Conservation (phyloP, 129 eudicot species). For the Tagetes patula region DNA sequence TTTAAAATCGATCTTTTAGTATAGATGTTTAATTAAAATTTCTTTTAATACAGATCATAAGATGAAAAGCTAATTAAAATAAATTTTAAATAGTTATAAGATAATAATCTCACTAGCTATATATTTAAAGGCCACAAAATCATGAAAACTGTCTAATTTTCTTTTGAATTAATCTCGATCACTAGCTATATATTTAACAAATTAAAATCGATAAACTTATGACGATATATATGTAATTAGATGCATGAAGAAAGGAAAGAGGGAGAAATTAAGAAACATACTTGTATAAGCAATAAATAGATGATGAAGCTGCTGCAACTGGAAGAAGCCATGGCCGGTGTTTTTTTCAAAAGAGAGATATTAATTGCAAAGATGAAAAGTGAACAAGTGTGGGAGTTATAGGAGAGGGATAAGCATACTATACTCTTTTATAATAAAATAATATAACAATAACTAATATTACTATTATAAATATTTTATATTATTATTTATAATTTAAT, state of each 20-base stretch:
- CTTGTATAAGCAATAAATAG: constrained; percentile 43
- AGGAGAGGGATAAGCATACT: constrained; percentile 13
- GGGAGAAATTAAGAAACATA: constrained; percentile 4
- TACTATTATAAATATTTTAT: neutral
- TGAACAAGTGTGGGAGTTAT: constrained; percentile 31
- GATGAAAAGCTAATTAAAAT: too few species aligned
- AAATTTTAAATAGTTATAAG: too few species aligned
- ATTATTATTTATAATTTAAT: neutral
- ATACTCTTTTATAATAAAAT: neutral
- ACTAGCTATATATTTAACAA: neutral
- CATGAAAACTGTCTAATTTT: neutral
- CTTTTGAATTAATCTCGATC: too few species aligned
- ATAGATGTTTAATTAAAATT: neutral
- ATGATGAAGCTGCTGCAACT: constrained; percentile 22
- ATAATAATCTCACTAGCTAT: too few species aligned
- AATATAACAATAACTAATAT: too few species aligned
- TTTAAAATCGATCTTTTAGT: neutral
- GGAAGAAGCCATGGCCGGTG: constrained; percentile 36
- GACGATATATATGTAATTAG: neutral
- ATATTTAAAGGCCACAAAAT: neutral
- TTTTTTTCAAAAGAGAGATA: constrained; percentile 14
- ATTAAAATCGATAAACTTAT: neutral
- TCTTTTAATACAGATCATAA: neutral
- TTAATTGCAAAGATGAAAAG: constrained; percentile 14
- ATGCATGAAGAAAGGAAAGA: neutral